Evolutionary conservation across 192 early-diverging fungal species (phyloP).

Genomic region (Coemansia sp.): DNA sequence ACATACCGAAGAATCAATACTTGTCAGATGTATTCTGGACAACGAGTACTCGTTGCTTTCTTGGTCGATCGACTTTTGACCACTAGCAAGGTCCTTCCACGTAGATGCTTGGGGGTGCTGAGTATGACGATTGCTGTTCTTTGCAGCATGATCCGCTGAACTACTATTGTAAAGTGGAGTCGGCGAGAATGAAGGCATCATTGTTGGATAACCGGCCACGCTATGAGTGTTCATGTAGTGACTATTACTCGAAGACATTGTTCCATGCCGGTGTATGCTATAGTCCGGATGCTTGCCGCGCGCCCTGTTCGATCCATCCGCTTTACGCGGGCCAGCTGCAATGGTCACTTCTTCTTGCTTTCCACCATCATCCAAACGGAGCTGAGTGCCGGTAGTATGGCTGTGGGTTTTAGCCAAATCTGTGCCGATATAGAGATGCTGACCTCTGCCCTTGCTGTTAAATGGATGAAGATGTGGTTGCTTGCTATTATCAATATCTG

Average conservation of each 20-base stretch:
- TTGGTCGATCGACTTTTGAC: constrained; percentile 24
- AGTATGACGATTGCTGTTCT: not conserved
- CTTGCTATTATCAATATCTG: constrained; percentile 6
- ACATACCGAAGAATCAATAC: constrained; percentile 40
- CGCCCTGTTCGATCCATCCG: not conserved
- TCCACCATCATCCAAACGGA: constrained; percentile 1
- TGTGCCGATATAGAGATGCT: constrained; percentile 8
- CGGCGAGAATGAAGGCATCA: not conserved
- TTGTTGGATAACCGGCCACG: not conserved
- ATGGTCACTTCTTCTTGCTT: constrained; percentile 24
- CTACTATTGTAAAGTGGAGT: not conserved
- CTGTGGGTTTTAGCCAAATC: constrained; percentile 1
- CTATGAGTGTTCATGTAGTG: not conserved
- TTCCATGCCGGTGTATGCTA: not conserved
- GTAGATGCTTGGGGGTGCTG: not conserved
- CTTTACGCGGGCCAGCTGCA: constrained; percentile 18
- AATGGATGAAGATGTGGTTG: constrained; percentile 6
- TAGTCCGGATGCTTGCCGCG: not conserved
- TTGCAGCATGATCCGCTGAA: not conserved
- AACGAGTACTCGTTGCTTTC: constrained; percentile 42
- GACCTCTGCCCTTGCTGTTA: constrained; percentile 20
- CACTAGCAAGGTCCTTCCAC: constrained; percentile 2
- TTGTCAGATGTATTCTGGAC: constrained; percentile 35
- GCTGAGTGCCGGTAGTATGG: not conserved
- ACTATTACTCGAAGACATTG: not conserved